A percentile compares a stretch with the other conserved stretches of the same genome.
Conservation (phyloP, 2,329 filamentous ascomycete genomes). For the Arthrobotrys sinensis region DNA sequence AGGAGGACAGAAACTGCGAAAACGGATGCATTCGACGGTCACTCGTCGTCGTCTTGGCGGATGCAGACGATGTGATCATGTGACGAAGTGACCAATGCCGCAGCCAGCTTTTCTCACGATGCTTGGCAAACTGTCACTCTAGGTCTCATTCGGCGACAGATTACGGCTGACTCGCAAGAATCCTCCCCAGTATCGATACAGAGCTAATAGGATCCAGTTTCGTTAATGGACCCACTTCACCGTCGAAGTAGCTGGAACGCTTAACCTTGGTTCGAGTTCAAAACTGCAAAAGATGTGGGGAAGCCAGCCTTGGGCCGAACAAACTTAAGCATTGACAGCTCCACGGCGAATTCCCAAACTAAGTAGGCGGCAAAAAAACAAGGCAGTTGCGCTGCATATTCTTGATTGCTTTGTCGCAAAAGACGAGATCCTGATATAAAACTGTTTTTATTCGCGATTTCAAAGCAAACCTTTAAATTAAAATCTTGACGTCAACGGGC, state of each 20-base stretch:
- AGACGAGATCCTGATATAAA: conserved; percentile 13
- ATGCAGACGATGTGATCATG: conserved; percentile 27
- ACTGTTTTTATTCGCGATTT: background rate
- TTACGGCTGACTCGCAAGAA: conserved; percentile 9
- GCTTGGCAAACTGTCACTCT: background rate
- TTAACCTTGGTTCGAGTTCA: conserved; percentile 15
- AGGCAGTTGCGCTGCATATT: conserved; percentile 5
- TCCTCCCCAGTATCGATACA: background rate
- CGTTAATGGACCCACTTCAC: background rate
- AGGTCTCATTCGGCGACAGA: background rate
- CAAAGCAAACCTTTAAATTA: background rate
- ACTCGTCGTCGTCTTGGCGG: conserved; percentile 3
- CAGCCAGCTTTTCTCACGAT: conserved; percentile 7
- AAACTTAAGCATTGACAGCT: conserved; percentile 8
- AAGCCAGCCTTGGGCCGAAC: conserved; percentile 4
- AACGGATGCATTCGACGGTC: background rate
- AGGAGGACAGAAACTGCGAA: conserved; percentile 4
- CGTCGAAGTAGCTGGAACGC: conserved; percentile 29
- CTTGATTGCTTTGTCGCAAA: background rate
- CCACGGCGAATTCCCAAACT: background rate
- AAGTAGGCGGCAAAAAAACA: conserved; percentile 13
- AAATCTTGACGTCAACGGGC: conserved; percentile 14
- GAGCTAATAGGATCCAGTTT: background rate
- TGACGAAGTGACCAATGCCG: conserved; percentile 20
- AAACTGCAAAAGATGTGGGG: conserved; percentile 26